These are phyloP conservation scores for Lunasporangiospora selenospora DNA, from an alignment of 192 early-diverging fungal genomes.

Conservation along the genomic window DNA sequence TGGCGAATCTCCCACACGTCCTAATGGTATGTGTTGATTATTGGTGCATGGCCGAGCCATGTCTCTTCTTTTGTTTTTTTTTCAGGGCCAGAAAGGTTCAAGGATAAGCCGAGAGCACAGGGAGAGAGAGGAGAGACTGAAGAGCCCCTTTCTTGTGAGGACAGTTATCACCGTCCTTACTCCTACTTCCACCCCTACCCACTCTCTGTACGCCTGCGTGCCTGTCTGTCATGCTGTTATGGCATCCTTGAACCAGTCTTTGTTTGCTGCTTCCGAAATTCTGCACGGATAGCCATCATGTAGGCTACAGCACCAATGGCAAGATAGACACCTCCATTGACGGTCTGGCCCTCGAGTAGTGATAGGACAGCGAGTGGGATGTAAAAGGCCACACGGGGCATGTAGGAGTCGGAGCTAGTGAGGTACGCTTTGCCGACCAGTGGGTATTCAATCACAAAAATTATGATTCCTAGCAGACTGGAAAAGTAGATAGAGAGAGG, in stretches of 20 bases:
- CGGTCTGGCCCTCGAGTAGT: conserved; percentile 26
- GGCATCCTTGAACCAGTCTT: conserved; percentile 9
- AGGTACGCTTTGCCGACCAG: conserved; percentile 19
- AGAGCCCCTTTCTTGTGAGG: no score
- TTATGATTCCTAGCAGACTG: conserved; percentile 23
- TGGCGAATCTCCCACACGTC: no score
- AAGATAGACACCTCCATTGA: conserved; percentile 39
- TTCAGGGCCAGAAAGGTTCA: no score
- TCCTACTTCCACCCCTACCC: no score
- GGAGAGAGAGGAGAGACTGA: no score
- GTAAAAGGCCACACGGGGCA: conserved; percentile 30
- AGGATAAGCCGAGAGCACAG: no score
- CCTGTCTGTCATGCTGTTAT: background rate
- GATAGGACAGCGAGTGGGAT: conserved; percentile 30
- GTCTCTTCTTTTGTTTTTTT: background rate
- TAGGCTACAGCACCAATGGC: conserved; percentile 34
- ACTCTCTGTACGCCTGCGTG: no score
- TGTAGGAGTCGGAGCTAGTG: conserved; percentile 17
- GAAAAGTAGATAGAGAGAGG: background rate
- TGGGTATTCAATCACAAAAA: conserved; percentile 33
- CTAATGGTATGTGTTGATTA: no score
- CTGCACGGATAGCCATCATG: conserved; percentile 29
- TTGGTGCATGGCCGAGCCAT: background rate
- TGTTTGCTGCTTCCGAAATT: conserved; percentile 28
- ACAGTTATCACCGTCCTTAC: no score